These are phyloP conservation scores for Rhizopogon vulgaris DNA, from an alignment of 768 basidiomycete species.

Conservation along the genomic window DNA sequence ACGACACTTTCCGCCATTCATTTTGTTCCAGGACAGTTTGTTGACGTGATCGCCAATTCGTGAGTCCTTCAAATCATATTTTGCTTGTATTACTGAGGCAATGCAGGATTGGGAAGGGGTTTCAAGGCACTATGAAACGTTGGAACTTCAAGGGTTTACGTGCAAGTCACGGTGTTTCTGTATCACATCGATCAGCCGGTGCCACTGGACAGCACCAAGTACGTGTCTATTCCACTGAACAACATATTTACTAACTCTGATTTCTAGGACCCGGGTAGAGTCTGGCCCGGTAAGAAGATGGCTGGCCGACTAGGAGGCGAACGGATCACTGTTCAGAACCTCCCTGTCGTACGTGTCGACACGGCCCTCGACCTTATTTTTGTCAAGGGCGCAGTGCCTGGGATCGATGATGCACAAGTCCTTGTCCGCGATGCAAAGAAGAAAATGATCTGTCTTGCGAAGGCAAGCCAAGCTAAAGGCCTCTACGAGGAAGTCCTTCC, in stretches of 20 bases:
- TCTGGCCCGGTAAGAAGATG: constrained; percentile 99
- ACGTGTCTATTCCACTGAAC: constrained; percentile 13
- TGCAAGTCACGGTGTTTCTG: constrained; percentile 93
- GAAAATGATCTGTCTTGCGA: constrained; percentile 58
- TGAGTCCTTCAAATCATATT: constrained; percentile 37
- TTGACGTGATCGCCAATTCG: constrained; percentile 90
- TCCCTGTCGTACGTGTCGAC: constrained; percentile 86
- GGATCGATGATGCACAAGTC: constrained; percentile 83
- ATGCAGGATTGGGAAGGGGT: constrained; percentile 92
- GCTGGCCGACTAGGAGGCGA: constrained; percentile 87
- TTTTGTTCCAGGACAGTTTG: constrained; percentile 95
- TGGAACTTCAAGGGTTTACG: constrained; percentile 89
- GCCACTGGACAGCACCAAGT: constrained; percentile 96
- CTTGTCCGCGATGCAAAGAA: constrained; percentile 87
- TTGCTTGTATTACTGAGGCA: constrained; percentile 5
- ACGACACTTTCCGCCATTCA: constrained; percentile 87
- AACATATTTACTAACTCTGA: not conserved
- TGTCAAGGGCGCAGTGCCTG: constrained; percentile 88
- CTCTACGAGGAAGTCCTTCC: constrained; percentile 74
- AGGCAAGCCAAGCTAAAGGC: constrained; percentile 63
- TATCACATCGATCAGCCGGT: constrained; percentile 89
- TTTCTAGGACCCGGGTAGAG: constrained; percentile 84
- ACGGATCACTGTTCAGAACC: constrained; percentile 80
- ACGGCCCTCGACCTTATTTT: constrained; percentile 80
- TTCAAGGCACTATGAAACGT: constrained; percentile 94